Percentiles rank a stretch among this genome's conserved stretches.
Conservation (phyloP, 2,329 filamentous ascomycete genomes). For the Cladobotryum protrusum region DNA sequence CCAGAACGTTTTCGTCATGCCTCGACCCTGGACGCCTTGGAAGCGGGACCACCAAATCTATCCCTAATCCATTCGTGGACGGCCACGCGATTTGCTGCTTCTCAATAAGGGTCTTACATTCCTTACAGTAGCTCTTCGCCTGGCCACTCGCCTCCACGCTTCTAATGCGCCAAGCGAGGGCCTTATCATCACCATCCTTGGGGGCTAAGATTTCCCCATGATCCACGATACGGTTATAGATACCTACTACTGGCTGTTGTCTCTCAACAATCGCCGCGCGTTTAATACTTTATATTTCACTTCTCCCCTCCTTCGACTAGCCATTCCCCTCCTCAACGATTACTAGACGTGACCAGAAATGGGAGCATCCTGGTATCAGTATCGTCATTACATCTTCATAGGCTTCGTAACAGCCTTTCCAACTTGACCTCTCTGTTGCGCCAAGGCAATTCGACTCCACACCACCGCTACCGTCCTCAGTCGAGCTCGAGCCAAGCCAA, state of each 20-base stretch:
- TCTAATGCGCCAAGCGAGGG: too few species aligned
- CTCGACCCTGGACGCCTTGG: neutral
- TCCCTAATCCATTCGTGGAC: conserved; percentile 5
- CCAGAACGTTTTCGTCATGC: neutral
- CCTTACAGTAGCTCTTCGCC: too few species aligned
- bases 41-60: neutral
- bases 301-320: neutral
- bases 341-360: conserved; percentile 3
- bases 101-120: too few species aligned
- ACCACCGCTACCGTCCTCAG: neutral
- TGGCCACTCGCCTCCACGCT: neutral
- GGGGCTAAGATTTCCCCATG: too few species aligned
- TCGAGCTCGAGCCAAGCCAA: neutral
- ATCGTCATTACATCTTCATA: conserved; percentile 2
- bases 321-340: neutral
- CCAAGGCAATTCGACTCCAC: neutral
- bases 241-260: too few species aligned
- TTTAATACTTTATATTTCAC: neutral
- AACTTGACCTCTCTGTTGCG: conserved; percentile 1
- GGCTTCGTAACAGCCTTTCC: conserved; percentile 1
- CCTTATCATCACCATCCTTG: too few species aligned
- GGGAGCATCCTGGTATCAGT: conserved; percentile 2
- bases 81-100: conserved; percentile 6
- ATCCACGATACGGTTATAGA: too few species aligned
- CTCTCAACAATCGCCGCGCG: too few species aligned